phyloP scores from a whole-genome alignment of 352 stramenopile genomes.

The Aphanomyces stellatus region DNA sequence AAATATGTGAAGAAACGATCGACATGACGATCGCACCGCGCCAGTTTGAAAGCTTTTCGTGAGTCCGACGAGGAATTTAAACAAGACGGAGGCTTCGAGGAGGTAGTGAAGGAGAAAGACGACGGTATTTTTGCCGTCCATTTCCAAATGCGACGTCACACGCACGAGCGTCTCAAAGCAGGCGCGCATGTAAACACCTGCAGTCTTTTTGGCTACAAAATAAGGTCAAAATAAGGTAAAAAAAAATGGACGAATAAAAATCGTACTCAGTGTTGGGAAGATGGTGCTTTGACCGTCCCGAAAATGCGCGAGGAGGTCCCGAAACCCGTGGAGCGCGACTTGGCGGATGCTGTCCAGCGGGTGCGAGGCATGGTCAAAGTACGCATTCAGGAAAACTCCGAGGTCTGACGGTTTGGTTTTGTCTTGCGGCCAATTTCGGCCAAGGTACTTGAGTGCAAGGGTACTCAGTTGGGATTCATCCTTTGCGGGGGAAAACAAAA shows the following conservation, averaged over 20 bases:
- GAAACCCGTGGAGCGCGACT: slow-evolving; percentile 34
- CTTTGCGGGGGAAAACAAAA: not conserved
- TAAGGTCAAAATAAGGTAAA: not conserved
- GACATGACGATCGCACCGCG: slow-evolving; percentile 13
- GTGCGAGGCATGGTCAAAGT: slow-evolving; percentile 32
- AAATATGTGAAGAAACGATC: not conserved
- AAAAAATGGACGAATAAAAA: not conserved
- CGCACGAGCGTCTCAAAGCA: slow-evolving; percentile 40
- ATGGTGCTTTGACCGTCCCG: not conserved
- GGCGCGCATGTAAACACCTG: slow-evolving; percentile 36
- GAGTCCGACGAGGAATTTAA: slow-evolving; percentile 50
- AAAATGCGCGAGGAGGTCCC: slow-evolving; percentile 33
- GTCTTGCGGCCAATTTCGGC: slow-evolving; percentile 44
- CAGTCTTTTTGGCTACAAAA: slow-evolving; percentile 35
- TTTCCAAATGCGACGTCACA: slow-evolving; percentile 31
- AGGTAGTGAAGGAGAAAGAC: slow-evolving; percentile 44
- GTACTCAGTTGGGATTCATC: slow-evolving; percentile 24
- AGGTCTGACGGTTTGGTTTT: slow-evolving; percentile 34
- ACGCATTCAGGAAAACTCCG: slow-evolving; percentile 29
- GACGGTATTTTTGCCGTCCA: not conserved
- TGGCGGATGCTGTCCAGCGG: slow-evolving; percentile 42
- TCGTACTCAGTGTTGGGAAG: slow-evolving; percentile 33
- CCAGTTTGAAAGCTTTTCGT: slow-evolving; percentile 51
- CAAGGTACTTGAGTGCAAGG: slow-evolving; percentile 31
- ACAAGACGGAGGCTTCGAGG: slow-evolving; percentile 40